phyloP scores from a whole-genome alignment of 2,329 filamentous ascomycete genomes.

The Stagonosporopsis rhizophila region DNA sequence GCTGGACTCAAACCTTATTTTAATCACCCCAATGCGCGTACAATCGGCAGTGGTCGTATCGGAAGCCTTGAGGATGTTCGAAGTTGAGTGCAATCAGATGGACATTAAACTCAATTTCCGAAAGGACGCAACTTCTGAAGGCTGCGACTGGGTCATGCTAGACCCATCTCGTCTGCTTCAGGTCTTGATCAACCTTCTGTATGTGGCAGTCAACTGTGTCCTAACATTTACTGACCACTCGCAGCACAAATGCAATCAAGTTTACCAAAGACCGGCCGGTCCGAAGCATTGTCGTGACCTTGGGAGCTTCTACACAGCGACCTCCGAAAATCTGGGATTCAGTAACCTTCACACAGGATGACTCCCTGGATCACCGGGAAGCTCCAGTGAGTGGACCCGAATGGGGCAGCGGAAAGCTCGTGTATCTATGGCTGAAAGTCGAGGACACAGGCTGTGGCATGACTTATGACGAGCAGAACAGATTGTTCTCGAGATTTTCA shows the following conservation, averaged over 20 bases:
- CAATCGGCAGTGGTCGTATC: conserved; percentile 30
- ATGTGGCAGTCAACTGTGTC: conserved; percentile 32
- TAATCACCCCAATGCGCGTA: conserved; percentile 36
- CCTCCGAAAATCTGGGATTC: conserved; percentile 25
- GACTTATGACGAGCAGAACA: conserved; percentile 45
- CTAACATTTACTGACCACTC: conserved; percentile 33
- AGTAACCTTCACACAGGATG: conserved; percentile 26
- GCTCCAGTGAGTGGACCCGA: conserved; percentile 24
- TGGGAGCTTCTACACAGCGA: conserved; percentile 41
- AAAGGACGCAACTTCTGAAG: conserved; percentile 50
- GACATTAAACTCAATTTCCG: conserved; percentile 49
- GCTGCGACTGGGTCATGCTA: conserved; percentile 44
- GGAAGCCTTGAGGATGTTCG: conserved; percentile 40
- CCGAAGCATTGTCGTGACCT: conserved; percentile 47
- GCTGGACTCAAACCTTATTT: conserved; percentile 37
- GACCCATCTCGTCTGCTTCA: conserved; percentile 39
- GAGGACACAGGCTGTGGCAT: conserved; percentile 52
- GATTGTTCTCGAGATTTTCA: conserved; percentile 40
- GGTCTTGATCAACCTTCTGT: conserved; percentile 39
- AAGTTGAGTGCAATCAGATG: conserved; percentile 37
- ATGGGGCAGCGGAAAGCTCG: conserved; percentile 44
- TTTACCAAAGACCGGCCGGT: conserved; percentile 46
- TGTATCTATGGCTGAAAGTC: conserved; percentile 47
- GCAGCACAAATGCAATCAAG: conserved; percentile 41
- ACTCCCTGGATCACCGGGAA: neutral